Conservation (phyloP, 352 stramenopile species). For the Synura sp. region DNA sequence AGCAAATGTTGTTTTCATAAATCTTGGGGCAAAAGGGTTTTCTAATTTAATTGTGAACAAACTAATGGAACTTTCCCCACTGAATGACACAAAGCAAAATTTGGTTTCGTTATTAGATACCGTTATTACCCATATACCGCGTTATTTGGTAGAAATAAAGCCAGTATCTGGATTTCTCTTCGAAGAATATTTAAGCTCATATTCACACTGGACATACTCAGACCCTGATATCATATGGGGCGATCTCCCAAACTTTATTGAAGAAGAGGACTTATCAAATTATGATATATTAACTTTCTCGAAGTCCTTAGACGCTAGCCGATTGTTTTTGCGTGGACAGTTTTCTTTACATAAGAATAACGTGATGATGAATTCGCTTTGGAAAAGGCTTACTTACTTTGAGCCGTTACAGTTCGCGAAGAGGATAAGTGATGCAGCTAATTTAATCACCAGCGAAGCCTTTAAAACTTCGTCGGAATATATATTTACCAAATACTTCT, state of each 20-base stretch:
- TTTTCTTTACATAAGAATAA: conserved; percentile 7
- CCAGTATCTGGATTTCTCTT: conserved; percentile 19
- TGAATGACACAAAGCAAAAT: not conserved
- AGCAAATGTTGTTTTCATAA: conserved; percentile 12
- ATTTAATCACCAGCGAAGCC: too few species aligned
- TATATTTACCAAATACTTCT: not conserved
- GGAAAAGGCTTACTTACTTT: not conserved
- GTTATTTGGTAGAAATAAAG: conserved; percentile 31
- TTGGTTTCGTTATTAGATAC: not conserved
- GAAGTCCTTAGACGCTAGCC: not conserved
- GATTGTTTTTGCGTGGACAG: conserved; percentile 23
- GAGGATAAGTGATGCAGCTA: too few species aligned
- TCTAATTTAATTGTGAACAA: not conserved
- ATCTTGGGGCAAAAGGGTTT: not conserved
- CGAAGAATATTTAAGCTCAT: not conserved
- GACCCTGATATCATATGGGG: conserved; percentile 38
- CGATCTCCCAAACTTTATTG: not conserved
- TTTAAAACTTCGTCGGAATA: not conserved
- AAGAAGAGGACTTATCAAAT: not conserved
- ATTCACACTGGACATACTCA: conserved; percentile 22
- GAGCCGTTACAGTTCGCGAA: not conserved
- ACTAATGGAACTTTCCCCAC: not conserved
- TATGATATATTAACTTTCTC: conserved; percentile 7
- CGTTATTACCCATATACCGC: not conserved
- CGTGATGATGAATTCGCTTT: not conserved